Evolutionary conservation across 192 early-diverging fungal species (phyloP).

Genomic region (Backusella sp.): DNA sequence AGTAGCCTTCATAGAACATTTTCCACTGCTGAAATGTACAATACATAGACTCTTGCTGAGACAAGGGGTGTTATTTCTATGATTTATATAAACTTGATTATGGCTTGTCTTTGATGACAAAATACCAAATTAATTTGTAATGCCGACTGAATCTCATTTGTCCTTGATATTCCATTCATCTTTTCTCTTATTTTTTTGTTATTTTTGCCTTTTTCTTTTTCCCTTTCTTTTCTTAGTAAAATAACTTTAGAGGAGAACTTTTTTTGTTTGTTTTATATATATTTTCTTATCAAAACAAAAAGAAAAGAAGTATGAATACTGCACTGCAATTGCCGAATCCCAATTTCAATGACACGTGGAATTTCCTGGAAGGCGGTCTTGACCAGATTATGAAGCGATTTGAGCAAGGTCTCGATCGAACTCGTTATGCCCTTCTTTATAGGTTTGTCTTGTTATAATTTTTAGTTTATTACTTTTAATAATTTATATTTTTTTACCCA

Average conservation of each 20-base stretch:
- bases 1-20: no score
- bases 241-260: not conserved
- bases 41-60: no score
- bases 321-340: slow-evolving; percentile 47
- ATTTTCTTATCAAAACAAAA: not conserved
- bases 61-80: no score
- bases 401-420: slow-evolving; percentile 72
- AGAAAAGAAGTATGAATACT: slow-evolving; percentile 9
- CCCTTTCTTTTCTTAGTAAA: not conserved
- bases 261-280: not conserved
- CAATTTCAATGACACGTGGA: slow-evolving; percentile 68
- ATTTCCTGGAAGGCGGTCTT: slow-evolving; percentile 70
- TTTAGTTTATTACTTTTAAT: not conserved
- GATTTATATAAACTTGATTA: no score
- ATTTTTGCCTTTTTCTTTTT: not conserved
- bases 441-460: slow-evolving; percentile 53
- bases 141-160: not conserved
- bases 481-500: not conserved
- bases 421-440: slow-evolving; percentile 81
- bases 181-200: not conserved
- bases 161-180: not conserved
- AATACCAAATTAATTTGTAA: not conserved
- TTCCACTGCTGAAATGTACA: no score
- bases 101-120: no score
- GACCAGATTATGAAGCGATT: slow-evolving; percentile 78